Evolutionary conservation across 768 basidiomycete genomes (phyloP).

Genomic region (Dioszegia crocea): DNA sequence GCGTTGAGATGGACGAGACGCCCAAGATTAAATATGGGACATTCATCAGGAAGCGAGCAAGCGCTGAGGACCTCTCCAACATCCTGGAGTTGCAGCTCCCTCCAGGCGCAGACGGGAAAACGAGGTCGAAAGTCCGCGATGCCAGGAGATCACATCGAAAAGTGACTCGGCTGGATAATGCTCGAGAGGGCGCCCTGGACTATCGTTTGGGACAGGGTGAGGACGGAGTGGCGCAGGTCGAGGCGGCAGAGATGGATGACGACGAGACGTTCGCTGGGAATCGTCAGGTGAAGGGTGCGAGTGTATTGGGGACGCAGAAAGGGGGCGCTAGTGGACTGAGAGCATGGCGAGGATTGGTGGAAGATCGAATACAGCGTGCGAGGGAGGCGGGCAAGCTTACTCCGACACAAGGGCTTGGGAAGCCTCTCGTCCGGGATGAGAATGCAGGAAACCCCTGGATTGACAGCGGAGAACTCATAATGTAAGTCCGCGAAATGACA

Average conservation of each 20-base stretch:
- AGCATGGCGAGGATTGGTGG: conserved; percentile 70
- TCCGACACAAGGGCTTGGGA: conserved; percentile 65
- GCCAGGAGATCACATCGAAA: conserved; percentile 56
- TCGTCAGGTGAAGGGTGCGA: conserved; percentile 51
- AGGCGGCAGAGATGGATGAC: conserved; percentile 13
- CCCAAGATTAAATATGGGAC: conserved; percentile 45
- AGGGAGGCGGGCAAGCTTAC: conserved; percentile 63
- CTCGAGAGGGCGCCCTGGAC: conserved; percentile 70
- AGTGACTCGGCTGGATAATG: conserved; percentile 60
- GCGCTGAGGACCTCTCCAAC: conserved; percentile 30
- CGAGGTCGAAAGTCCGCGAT: conserved; percentile 49
- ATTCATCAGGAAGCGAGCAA: conserved; percentile 33
- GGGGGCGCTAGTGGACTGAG: conserved; percentile 59
- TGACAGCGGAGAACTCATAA: conserved; percentile 68
- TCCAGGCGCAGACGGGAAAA: conserved; percentile 42
- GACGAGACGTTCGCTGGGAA: conserved; percentile 37
- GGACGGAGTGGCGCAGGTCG: conserved; percentile 23
- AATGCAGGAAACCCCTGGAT: conserved; percentile 65
- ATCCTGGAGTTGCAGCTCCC: conserved; percentile 37
- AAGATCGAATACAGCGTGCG: conserved; percentile 65
- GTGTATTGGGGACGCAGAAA: conserved; percentile 40
- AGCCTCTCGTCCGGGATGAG: conserved; percentile 53
- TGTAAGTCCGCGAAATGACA: too few relatives aligned
- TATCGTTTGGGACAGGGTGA: conserved; percentile 59
- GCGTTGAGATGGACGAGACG: conserved; percentile 2